A percentile compares a stretch with the other conserved stretches of the same genome.
phyloP scores from a whole-genome alignment of 2,329 filamentous ascomycete species.

The Exophiala oligosperma region DNA sequence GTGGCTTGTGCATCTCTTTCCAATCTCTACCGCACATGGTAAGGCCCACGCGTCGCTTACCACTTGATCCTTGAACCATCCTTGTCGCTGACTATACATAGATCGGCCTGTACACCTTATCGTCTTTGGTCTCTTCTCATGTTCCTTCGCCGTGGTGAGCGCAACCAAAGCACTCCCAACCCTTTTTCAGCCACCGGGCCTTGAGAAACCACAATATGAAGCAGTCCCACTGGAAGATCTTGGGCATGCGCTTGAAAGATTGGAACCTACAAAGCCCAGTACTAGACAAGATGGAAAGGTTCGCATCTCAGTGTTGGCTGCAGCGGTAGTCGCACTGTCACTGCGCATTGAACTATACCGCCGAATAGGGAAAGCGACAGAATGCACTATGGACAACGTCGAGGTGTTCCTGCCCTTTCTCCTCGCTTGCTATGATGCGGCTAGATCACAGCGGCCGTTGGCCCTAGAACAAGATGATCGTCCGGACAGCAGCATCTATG shows the following conservation, averaged over 20 bases:
- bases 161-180: constrained; percentile 37
- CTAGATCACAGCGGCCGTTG: constrained; percentile 34
- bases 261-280: not conserved
- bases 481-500: constrained; percentile 19
- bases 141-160: constrained; percentile 40
- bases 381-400: constrained; percentile 40
- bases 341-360: constrained; percentile 43
- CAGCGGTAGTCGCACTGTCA: constrained; percentile 31
- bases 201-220: constrained; percentile 7
- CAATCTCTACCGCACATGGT: constrained; percentile 43
- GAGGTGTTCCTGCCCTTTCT: constrained; percentile 41
- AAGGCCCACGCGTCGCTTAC: constrained; percentile 12
- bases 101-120: constrained; percentile 49
- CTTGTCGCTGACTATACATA: constrained; percentile 22
- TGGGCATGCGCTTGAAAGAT: constrained; percentile 8
- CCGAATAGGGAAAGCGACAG: constrained; percentile 40
- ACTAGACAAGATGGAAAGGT: constrained; percentile 16
- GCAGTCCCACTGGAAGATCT: constrained; percentile 20
- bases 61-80: not conserved
- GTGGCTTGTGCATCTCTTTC: constrained; percentile 38
- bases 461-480: constrained; percentile 24
- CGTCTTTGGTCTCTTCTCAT: constrained; percentile 42
- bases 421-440: constrained; percentile 43
- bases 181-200: constrained; percentile 23
- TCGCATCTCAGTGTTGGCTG: constrained; percentile 19